Base-by-base conservation (phyloP, 148 eudicot genomes). In the Diospyros lotus region DNA sequence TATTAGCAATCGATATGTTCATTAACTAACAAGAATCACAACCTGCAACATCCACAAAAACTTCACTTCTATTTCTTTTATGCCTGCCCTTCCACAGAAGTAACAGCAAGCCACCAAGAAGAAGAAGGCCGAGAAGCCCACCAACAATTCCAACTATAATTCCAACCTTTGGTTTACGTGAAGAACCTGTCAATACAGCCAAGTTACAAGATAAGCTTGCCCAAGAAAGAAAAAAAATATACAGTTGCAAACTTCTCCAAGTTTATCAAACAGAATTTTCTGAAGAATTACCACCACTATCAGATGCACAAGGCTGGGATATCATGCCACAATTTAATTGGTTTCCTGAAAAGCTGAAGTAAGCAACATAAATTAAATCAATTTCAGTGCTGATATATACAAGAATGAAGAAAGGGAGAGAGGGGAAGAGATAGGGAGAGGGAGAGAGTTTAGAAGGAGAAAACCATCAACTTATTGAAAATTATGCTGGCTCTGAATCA, bases 1-100 rank as follows among this genome's bases (percentile, higher is more conserved):
- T 28, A 48, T 6, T 61, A 28, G 61, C 58, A 61, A 18, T 61
- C 66, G 48, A 61, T 28, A 43, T 73, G 62, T 44, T 40, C 61
- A 10, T 69, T 6, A 61, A 73, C 40, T 73, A 63, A 14, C 51
- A 62, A 77, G 9, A 77, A 73, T 45, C 55, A 79, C 75, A 76
- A 95, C 99, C 99, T 89, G 91, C 77, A 71, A 95, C 99, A 84
- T 95, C 99, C 13, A 93, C 97, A 77, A 79, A 95, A 78, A 93
- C 90, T 75, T 95, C 99, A 75, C 82, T 91, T 76, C 70, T 88
- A 80, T 82, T 81, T 73, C 88, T 84, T 79, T 67, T 89, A 60
- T 82, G 81, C 86, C 84, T 82, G 42, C 83, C 79, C 87, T 84
- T 93, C 84, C 84, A 89, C 17, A 88, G 13, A 71, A 84, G 83